Base-by-base conservation (phyloP, 2,329 filamentous ascomycete species). In the Aspergillus viridinutans region DNA sequence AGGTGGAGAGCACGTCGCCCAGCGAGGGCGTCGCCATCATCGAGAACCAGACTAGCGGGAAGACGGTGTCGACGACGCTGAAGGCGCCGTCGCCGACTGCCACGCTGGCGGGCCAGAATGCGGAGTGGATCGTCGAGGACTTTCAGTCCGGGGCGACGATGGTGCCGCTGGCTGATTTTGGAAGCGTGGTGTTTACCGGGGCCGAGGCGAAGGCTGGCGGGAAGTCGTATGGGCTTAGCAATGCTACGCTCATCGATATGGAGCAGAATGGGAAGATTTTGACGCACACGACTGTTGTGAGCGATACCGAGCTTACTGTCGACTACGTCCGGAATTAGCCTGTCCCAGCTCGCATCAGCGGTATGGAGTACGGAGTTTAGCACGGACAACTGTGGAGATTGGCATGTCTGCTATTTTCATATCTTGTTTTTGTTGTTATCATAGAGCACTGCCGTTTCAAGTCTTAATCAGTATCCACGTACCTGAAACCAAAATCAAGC, bases 111-210 rank as follows among this genome's bases (percentile, higher is more conserved):
- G 76, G 83, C 64, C 78, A 79, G 63, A 85, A 85, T 59, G 84
- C 82, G 10, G 84, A 86, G 66, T 87, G 83, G 83, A 85, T 86
- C 62, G 82, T 86, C 14, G 83, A 86, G 72, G 81, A 83, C 56
- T 83, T 80, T 60, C 69, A 76, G 58, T 61, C 67, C 3, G 70
- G 72, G 42, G 59, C 61, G 42, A 59, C 63, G 2, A 73, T 79
- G 52, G 78, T 83, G 3, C 64, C 74, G 0, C 72, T 83, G 53
- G 78, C 74, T 32, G 66, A 82, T 64, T 83, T 83, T 58, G 76
- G 76, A 14, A 74, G 68, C 4, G 74, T 83, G 9, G 71, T 56
- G 20, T 76, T 76, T 57, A 71, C 63, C 8, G 69, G 73, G 21
- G 68, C 69, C 3, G 66, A 65, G 40, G 69, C 69, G 9, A 56